Base-by-base conservation (phyloP, 2,329 filamentous ascomycete species). In the Fusarium nisikadoi region DNA sequence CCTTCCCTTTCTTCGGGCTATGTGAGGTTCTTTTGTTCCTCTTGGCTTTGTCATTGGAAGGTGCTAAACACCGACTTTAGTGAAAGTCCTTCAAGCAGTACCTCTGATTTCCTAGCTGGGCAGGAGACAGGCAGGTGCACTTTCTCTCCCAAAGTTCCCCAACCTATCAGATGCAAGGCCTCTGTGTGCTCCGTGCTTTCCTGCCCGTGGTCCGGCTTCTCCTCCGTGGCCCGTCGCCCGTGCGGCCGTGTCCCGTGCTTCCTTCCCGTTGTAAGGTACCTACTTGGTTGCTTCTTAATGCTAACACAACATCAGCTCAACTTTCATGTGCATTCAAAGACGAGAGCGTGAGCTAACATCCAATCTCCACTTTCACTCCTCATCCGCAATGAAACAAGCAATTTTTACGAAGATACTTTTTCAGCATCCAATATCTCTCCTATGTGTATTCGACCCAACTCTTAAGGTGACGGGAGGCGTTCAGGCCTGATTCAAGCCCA, bases 41-140 rank as follows among this genome's bases (percentile, higher is more conserved):
- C 46, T 54, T 46, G 38, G 36, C 25, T 36, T 41, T 41, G 5
- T 31, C 39, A 41, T 27, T 33, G 45, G 57, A 41, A 62, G 53
- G 59, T 62, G 53, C 59, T 62, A 29, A 45, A 36, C 27, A 52
- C 31, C 35, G 27, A 47, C 29, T n/a, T 65, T 53, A 45, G 27
- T 68, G 42, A 50, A 46, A 43, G n/a, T 42, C n/a, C 49, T 56
- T 33, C 31, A 64, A 56, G 54, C 47, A 70, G 35, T 59, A 43
- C 27, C 27, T 57, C 39, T 68, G 70, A 52, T 69, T 76, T 62
- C 71, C 71, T 62, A 73, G 58, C 66, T 69, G 46, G 65, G 71
- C 65, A 72, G 64, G 62, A 62, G 68, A 58, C 53, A 66, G 68
- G 58, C 56, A 66, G 68, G 68, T 63, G 50, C 45, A 45, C 65